Base-by-base conservation (phyloP, 164 flowering plant species). In the Aristolochia contorta region DNA sequence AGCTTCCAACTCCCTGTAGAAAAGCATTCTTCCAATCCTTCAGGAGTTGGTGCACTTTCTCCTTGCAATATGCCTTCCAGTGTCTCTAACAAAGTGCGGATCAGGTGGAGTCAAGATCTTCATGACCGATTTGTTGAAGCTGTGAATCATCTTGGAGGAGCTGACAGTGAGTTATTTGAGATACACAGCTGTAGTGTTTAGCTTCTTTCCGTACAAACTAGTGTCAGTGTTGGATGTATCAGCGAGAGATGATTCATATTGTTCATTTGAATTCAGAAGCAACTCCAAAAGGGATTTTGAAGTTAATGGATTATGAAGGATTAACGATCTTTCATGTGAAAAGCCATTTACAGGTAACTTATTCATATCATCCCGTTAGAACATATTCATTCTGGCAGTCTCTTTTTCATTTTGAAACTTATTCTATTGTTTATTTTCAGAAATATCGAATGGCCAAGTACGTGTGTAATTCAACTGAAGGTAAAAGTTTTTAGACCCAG, bases 51-150 rank as follows among this genome's bases (percentile, higher is more conserved):
- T 4, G 43, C 43, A 37, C 43, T 37, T 37, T 37, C 43, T 37
- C 10, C 43, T 6, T 4, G 43, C 43, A 37, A 37, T 37, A 3
- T 8, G 43, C 43, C 43, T 6, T 37, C 43, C 43, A 37, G 43
- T 37, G 54, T 62, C 14, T 60, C 81, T 8, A 74, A 67, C 65
- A 91, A 87, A 79, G 75, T 82, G 1, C 67, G 98, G 65, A 92
- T 92, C 43, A 80, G 98, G 68, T 92, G 98, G 98, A 84, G 85
- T 65, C 89, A 77, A 65, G 88, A 87, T 61, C 89, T 89, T 65
- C 96, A 89, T 56, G 91, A 92, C 70, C 78, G 72, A 67, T 92
- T 89, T 65, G 96, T 92, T 25, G 86, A 87, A 69, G 87, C 90
- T 54, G 87, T 89, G 8, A 82, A 87, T 63, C 78, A 81, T 33